Percentiles rank a stretch among this genome's conserved stretches.
phyloP scores from a whole-genome alignment of 495 filamentous ascomycete species.

The Sphaerosporella brunnea region DNA sequence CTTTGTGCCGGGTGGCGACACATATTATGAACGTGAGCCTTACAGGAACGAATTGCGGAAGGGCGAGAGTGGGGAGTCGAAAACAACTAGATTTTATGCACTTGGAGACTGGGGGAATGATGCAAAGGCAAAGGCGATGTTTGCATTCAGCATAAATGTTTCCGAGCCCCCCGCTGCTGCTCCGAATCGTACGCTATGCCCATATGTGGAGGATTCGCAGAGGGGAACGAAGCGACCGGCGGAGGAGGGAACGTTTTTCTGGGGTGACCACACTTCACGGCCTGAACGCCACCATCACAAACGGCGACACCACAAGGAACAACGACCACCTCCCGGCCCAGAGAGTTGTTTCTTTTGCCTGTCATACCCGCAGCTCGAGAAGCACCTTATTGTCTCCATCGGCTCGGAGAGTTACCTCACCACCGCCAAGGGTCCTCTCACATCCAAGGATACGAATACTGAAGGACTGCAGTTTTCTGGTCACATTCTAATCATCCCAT shows the following conservation, averaged over 20 bases:
- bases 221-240: conserved; percentile 9
- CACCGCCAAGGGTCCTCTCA: conserved; percentile 78
- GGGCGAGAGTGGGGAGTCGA: conserved; percentile 9
- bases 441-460: conserved; percentile 45
- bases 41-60: conserved; percentile 33
- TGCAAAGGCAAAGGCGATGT: conserved; percentile 65
- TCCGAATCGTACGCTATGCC: conserved; percentile 12
- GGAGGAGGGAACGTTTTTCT: conserved; percentile 19
- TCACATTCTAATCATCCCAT: conserved; percentile 82
- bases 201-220: conserved; percentile 7
- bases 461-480: conserved; percentile 49
- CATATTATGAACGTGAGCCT: conserved; percentile 80
- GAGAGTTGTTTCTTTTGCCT: conserved; percentile 89
- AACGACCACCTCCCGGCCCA: conserved; percentile 38
- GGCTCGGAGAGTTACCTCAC: conserved; percentile 73
- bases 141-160: conserved; percentile 68
- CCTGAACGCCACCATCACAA: conserved; percentile 8
- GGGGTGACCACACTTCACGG: conserved; percentile 16
- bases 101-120: conserved; percentile 58
- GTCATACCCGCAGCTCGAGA: conserved; percentile 59
- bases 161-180: conserved; percentile 42
- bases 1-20: conserved; percentile 47
- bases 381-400: conserved; percentile 77
- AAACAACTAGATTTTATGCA: conserved; percentile 72
- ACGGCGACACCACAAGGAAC: conserved; percentile 19